phyloP scores from a whole-genome alignment of 345 rosid species.

The Sapria himalayana region DNA sequence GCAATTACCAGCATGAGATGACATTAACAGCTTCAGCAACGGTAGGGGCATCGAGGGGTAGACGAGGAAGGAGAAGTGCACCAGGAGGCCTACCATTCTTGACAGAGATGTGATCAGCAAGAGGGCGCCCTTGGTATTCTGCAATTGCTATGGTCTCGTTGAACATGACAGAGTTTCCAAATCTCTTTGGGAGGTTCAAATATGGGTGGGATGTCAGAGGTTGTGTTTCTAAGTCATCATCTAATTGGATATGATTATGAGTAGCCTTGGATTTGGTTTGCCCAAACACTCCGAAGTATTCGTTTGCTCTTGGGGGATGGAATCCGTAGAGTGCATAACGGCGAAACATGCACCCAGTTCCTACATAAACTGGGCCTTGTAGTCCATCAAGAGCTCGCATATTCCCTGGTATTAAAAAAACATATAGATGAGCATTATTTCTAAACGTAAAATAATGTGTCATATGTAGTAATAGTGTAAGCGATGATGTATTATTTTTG shows the following conservation, averaged over 20 bases:
- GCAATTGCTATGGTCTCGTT: conserved; percentile 56
- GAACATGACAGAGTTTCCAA: conserved; percentile 59
- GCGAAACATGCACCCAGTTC: conserved; percentile 91
- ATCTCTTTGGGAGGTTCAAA: conserved; percentile 41
- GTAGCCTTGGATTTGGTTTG: conserved; percentile 28
- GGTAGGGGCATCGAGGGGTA: conserved; percentile 74
- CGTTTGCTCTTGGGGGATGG: conserved; percentile 79
- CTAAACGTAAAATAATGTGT: too few species aligned
- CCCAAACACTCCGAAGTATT: conserved; percentile 53
- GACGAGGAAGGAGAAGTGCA: conserved; percentile 54
- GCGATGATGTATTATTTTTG: too few species aligned
- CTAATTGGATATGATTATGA: conserved; percentile 13
- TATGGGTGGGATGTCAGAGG: conserved; percentile 57
- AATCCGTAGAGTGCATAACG: conserved; percentile 79
- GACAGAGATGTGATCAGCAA: conserved; percentile 76
- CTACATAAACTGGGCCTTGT: conserved; percentile 86
- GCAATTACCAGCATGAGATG: conserved; percentile 75
- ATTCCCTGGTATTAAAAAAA: conserved; percentile 28
- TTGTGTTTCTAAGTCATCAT: conserved; percentile 36
- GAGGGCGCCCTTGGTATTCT: conserved; percentile 83
- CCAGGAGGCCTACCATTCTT: conserved; percentile 96
- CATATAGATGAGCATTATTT: too few species aligned
- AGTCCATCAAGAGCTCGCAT: conserved; percentile 92
- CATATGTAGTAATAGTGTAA: too few species aligned
- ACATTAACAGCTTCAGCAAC: conserved; percentile 97